These are phyloP conservation scores for Calcarisporium arbuscula DNA, from an alignment of 2,329 filamentous ascomycete genomes.

Conservation along the genomic window DNA sequence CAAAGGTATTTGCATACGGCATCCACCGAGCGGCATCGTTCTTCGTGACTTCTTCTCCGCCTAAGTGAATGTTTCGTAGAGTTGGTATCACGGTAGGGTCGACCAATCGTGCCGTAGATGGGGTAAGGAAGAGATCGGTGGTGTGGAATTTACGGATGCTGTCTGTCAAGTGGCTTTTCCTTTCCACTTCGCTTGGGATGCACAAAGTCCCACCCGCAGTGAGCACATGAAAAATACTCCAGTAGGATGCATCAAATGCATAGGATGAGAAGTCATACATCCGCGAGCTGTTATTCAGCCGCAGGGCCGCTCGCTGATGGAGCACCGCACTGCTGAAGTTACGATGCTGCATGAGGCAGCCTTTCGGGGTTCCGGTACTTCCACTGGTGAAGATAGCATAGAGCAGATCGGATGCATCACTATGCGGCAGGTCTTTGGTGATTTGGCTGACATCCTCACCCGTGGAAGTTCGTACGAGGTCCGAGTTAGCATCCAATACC, in stretches of 20 bases:
- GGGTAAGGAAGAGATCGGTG: neutral
- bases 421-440: neutral
- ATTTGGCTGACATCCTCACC: neutral
- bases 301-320: neutral
- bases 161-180: neutral
- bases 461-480: neutral
- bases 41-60: neutral
- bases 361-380: neutral
- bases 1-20: neutral
- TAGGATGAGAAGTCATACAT: conserved; percentile 1
- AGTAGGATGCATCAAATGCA: neutral
- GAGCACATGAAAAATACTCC: neutral
- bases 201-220: neutral
- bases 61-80: neutral
- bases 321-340: neutral
- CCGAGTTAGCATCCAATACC: neutral
- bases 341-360: neutral
- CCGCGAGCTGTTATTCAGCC: neutral
- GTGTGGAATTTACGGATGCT: neutral
- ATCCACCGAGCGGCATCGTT: neutral
- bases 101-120: neutral
- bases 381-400: neutral
- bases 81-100: neutral
- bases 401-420: neutral
- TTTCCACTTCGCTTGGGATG: neutral